Percentiles rank a stretch among this genome's conserved stretches.
These are phyloP conservation scores for Fusarium verrucosum DNA, from an alignment of 2,329 filamentous ascomycete species.

Conservation along the genomic window DNA sequence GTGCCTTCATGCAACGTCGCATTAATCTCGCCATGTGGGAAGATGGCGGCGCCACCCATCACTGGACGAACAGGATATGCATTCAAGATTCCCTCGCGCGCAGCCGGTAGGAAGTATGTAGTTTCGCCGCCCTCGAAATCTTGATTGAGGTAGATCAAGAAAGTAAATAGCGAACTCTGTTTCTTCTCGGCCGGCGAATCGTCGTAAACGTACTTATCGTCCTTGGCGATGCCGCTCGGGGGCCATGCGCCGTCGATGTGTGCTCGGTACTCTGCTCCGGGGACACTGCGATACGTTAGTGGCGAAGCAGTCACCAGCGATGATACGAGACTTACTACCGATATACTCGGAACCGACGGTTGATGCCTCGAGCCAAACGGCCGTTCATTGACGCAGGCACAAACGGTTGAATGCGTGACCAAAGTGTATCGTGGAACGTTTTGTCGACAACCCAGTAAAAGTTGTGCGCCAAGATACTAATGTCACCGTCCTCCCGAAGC, in stretches of 20 bases:
- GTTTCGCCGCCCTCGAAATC: slow-evolving; percentile 78
- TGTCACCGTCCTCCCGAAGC: slow-evolving; percentile 70
- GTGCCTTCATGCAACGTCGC: slow-evolving; percentile 76
- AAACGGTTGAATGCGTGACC: slow-evolving; percentile 67
- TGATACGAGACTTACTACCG: slow-evolving; percentile 58
- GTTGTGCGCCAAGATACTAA: slow-evolving; percentile 74
- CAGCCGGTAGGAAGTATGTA: slow-evolving; percentile 73
- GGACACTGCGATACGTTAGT: slow-evolving; percentile 53
- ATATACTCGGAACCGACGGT: slow-evolving; percentile 76
- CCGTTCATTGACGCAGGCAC: slow-evolving; percentile 66
- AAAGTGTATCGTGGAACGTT: slow-evolving; percentile 69
- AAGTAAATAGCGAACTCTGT: slow-evolving; percentile 75
- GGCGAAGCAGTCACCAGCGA: rapidly evolving
- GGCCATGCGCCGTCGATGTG: slow-evolving; percentile 80
- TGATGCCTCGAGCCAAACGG: slow-evolving; percentile 68
- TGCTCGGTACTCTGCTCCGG: slow-evolving; percentile 75
- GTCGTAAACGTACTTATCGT: slow-evolving; percentile 72
- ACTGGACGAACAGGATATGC: slow-evolving; percentile 74
- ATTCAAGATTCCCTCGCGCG: slow-evolving; percentile 71
- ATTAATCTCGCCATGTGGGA: slow-evolving; percentile 74
- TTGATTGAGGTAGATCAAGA: slow-evolving; percentile 75
- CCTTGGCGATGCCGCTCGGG: slow-evolving; percentile 69
- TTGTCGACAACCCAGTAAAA: slow-evolving; percentile 77
- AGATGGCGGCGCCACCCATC: slow-evolving; percentile 74
- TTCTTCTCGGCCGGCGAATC: slow-evolving; percentile 65